Evolutionary conservation across 2,329 filamentous ascomycete species (phyloP), one percentile per base, ranked within the genome.

Genomic region (Fusarium musae): DNA sequence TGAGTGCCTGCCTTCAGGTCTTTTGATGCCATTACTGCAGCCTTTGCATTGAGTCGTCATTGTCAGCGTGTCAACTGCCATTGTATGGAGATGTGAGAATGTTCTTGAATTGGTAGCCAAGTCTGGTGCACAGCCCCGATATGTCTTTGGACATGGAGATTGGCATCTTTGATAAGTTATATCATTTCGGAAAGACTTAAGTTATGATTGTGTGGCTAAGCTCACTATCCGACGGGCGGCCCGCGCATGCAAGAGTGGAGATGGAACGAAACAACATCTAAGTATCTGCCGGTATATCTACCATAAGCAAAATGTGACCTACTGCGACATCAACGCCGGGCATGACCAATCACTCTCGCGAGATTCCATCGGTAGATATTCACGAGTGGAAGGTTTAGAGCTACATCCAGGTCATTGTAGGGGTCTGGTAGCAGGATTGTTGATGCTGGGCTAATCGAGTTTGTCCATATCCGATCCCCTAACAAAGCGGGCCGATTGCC

Each of bases 251-350:
- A 44, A 8, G n/a, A 11, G 42, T 44, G 16, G 42, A 16, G n/a
- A 17, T 17, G 10, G n/a, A 12, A 42, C 8, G 9, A 40, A 16
- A 15, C 34, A 36, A 6, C 19, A 23, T 8, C 5, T 2, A 17
- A 3, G 9, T 43, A 11, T 10, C 3, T 17, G 21, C 42, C n/a
- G 15, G 42, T 4, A 5, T 1, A 10, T 12, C 5, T 9, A 11
- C 9, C 7, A 16, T 8, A 7, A 15, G 11, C 15, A 43, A 4
- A 15, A 10, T 42, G n/a, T 16, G n/a, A 5, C n/a, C 6, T n/a
- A 4, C n/a, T 42, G n/a, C 4, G 6, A 43, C 16, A 10, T 26
- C 7, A 17, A 26, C 10, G 11, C 5, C 6, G n/a, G n/a, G 9
- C 13, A 26, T 26, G 10, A 1, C n/a, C n/a, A 44, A 26, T 44